Evolutionary conservation across 2,329 filamentous ascomycete genomes (phyloP).

Genomic region (Trichoderma sp.): DNA sequence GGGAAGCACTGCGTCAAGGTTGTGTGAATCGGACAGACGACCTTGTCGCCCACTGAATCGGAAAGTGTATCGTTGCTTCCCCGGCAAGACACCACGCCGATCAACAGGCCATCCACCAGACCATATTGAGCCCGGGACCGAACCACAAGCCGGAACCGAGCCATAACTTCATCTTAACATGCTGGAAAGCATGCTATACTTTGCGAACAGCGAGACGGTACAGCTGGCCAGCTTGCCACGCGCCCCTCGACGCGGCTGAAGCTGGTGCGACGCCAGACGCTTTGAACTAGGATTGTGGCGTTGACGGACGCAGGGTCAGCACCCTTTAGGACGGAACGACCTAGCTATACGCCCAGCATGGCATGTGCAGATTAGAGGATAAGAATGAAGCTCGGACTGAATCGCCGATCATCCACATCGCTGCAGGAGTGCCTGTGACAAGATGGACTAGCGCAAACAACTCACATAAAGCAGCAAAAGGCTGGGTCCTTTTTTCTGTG

Average conservation of each 20-base stretch:
- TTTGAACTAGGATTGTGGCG: constrained; percentile 1
- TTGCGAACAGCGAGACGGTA: neutral
- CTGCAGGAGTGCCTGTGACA: constrained; percentile 4
- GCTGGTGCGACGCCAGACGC: neutral
- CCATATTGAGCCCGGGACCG: neutral
- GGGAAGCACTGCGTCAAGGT: constrained; percentile 13
- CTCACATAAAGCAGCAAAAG: constrained; percentile 5
- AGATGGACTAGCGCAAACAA: constrained; percentile 11
- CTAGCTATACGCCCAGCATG: neutral
- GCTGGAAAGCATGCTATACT: neutral
- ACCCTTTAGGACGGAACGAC: neutral
- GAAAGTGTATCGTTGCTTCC: constrained; percentile 10
- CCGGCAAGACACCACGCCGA: constrained; percentile 10
- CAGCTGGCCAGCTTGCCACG: neutral
- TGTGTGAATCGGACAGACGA: neutral
- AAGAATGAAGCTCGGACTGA: constrained; percentile 8
- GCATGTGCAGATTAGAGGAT: neutral
- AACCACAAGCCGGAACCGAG: neutral
- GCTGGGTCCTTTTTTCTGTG: neutral
- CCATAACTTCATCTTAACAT: neutral
- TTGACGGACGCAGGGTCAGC: constrained; percentile 1
- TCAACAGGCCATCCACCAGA: constrained; percentile 12
- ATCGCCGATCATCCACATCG: constrained; percentile 19
- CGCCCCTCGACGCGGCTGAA: neutral
- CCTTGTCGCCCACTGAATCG: constrained; percentile 15